These are phyloP conservation scores for Lachancea fermentati DNA, from an alignment of 805 yeast species.

Conservation along the genomic window DNA sequence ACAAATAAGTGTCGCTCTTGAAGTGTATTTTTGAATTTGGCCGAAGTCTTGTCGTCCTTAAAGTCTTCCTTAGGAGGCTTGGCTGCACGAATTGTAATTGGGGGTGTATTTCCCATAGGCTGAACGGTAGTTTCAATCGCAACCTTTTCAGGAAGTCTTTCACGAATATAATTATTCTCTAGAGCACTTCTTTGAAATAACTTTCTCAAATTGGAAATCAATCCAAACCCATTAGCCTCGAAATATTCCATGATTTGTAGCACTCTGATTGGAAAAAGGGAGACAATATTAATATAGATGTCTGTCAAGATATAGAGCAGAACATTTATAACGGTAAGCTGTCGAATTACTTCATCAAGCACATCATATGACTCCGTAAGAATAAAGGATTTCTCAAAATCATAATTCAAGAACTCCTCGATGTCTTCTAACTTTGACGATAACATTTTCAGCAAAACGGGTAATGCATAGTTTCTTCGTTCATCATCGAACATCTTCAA, in stretches of 20 bases:
- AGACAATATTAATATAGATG: conserved; percentile 49
- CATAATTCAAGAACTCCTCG: conserved; percentile 22
- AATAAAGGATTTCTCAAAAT: conserved; percentile 15
- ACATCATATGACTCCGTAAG: conserved; percentile 18
- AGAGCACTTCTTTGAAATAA: conserved; percentile 46
- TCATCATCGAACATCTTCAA: conserved; percentile 54
- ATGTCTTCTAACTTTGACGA: conserved; percentile 29
- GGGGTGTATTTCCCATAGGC: conserved; percentile 40
- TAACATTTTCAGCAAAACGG: conserved; percentile 32
- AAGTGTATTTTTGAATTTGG: conserved; percentile 57
- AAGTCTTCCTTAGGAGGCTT: conserved; percentile 36
- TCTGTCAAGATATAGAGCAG: conserved; percentile 49
- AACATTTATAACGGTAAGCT: conserved; percentile 35
- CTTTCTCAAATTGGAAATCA: conserved; percentile 39
- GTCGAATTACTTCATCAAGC: conserved; percentile 12
- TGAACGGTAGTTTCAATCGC: conserved; percentile 39
- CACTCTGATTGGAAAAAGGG: conserved; percentile 43
- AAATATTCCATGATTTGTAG: conserved; percentile 24
- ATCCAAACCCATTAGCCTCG: conserved; percentile 33
- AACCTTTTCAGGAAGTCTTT: conserved; percentile 42
- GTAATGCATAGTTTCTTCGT: conserved; percentile 43
- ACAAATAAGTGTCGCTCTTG: conserved; percentile 48
- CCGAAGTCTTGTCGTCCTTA: conserved; percentile 42
- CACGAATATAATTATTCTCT: conserved; percentile 53
- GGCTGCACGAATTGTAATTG: conserved; percentile 38